phyloP scores from a whole-genome alignment of 331 rosid species.

The Ulmus americana region DNA sequence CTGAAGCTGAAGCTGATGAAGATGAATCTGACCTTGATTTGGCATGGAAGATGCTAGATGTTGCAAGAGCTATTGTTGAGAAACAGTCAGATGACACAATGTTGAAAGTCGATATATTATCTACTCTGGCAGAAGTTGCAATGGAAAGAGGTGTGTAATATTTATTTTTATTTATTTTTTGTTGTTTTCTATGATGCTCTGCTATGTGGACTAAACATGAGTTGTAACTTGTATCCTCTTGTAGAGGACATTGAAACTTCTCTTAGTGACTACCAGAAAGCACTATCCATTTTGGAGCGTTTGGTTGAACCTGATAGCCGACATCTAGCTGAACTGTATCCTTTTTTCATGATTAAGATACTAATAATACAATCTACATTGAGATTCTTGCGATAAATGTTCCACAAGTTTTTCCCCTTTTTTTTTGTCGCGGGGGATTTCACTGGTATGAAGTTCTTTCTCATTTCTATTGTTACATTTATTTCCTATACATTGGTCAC shows the following conservation, averaged over 20 bases:
- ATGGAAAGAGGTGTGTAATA: constrained; percentile 69
- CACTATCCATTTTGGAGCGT: constrained; percentile 67
- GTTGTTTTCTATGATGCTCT: not conserved
- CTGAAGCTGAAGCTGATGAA: constrained; percentile 82
- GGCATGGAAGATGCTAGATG: constrained; percentile 98
- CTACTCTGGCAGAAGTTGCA: constrained; percentile 88
- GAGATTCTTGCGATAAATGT: constrained; percentile 10
- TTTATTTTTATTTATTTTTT: not conserved
- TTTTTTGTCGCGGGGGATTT: not conserved
- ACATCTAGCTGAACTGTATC: constrained; percentile 90
- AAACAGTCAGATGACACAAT: constrained; percentile 63
- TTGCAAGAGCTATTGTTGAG: constrained; percentile 93
- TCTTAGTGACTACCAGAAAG: constrained; percentile 77
- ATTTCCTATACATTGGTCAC: not conserved
- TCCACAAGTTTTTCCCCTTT: not conserved
- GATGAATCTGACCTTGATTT: constrained; percentile 90
- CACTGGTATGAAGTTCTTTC: not conserved
- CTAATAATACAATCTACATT: not conserved
- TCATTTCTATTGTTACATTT: not conserved
- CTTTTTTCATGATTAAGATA: constrained; percentile 28
- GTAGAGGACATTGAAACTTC: constrained; percentile 95
- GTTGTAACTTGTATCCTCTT: constrained; percentile 16
- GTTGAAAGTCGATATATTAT: constrained; percentile 85
- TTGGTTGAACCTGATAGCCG: constrained; percentile 84
- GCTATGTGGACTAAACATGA: constrained; percentile 15